Evolutionary conservation across 148 eudicot genomes (phyloP).

Genomic region (Rhododendron molle): DNA sequence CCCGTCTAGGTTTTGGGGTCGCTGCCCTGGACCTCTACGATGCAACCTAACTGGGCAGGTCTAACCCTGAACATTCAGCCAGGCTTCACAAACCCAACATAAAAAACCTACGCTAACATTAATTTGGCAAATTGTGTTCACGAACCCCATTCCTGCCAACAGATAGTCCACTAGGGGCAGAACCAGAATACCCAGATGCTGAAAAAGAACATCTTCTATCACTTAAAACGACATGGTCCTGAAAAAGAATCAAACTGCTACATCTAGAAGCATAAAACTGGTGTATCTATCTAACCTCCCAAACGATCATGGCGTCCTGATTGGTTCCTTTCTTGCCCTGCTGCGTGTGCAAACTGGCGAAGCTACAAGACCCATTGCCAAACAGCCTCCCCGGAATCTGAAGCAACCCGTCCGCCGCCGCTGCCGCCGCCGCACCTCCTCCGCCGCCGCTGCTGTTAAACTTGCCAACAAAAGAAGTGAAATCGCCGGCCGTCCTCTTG

Average conservation of each 20-base stretch:
- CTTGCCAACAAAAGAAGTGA: slow-evolving; percentile 27
- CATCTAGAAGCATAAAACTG: background rate
- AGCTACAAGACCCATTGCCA: slow-evolving; percentile 30
- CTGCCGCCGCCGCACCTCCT: background rate
- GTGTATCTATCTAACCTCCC: slow-evolving; percentile 40
- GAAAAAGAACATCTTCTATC: background rate
- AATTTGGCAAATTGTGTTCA: background rate
- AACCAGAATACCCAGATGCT: background rate
- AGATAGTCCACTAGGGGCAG: background rate
- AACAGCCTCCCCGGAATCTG: slow-evolving; percentile 39
- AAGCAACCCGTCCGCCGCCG: slow-evolving; percentile 26
- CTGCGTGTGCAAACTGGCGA: slow-evolving; percentile 49
- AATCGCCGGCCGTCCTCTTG: slow-evolving; percentile 12
- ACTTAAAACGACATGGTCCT: background rate
- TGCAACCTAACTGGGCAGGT: no score
- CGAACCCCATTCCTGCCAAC: background rate
- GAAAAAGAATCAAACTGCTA: background rate
- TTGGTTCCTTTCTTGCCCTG: slow-evolving; percentile 65
- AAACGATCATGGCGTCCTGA: slow-evolving; percentile 59
- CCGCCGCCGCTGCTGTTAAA: slow-evolving; percentile 20
- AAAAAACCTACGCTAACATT: background rate
- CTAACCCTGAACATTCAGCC: background rate
- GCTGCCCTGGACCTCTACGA: no score
- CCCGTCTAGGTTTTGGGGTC: no score
- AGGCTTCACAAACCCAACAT: background rate